A percentile compares a stretch with the other conserved stretches of the same genome.
Evolutionary conservation across 176 grass and related monocot species (phyloP).

Genomic region (Oryza nivara): DNA sequence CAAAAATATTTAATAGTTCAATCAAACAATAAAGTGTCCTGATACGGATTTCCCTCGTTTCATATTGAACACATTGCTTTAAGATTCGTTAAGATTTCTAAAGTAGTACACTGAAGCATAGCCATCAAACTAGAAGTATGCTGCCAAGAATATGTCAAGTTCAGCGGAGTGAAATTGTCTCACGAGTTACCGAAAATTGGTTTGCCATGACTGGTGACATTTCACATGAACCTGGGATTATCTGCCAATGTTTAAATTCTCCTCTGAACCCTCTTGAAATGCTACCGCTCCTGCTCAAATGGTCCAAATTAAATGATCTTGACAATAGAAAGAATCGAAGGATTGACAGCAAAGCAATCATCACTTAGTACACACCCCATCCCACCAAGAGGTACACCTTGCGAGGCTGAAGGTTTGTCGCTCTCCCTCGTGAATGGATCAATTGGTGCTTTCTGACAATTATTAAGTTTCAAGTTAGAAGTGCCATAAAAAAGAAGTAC

Average conservation of each 20-base stretch:
- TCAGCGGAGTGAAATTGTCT: conserved; percentile 28
- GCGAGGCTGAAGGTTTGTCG: conserved; percentile 78
- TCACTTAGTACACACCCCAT: conserved; percentile 73
- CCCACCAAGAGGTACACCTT: conserved; percentile 94
- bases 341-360: conserved; percentile 23
- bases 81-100: neutral
- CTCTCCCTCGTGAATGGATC: conserved; percentile 93
- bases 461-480: conserved; percentile 52
- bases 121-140: neutral
- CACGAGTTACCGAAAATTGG: conserved; percentile 85
- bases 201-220: conserved; percentile 92
- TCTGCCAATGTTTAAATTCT: conserved; percentile 96
- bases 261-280: conserved; percentile 99
- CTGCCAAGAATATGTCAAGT: neutral
- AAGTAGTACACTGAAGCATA: neutral
- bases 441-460: conserved; percentile 93
- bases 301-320: conserved; percentile 27
- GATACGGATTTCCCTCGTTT: neutral
- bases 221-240: conserved; percentile 89
- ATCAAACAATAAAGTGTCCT: neutral
- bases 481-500: conserved; percentile 11
- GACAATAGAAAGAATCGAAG: conserved; percentile 12
- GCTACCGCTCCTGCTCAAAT: conserved; percentile 70
- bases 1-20: neutral
- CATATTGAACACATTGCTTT: neutral